These are phyloP conservation scores for Penicillium sp. DNA, from an alignment of 2,329 filamentous ascomycete genomes.

Conservation along the genomic window DNA sequence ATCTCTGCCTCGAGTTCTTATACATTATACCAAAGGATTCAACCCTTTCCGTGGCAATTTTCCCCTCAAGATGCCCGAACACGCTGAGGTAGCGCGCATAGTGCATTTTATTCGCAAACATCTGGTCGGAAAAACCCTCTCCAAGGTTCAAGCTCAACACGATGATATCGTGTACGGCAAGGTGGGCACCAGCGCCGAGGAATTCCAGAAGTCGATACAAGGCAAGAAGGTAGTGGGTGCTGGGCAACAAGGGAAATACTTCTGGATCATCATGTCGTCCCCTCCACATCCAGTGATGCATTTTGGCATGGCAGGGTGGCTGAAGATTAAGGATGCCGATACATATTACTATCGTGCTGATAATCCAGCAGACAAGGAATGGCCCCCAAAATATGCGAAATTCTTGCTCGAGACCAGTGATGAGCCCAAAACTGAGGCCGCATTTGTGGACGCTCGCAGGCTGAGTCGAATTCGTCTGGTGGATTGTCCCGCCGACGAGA, in stretches of 20 bases:
- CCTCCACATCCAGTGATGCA: conserved; percentile 88
- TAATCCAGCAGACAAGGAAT: conserved; percentile 60
- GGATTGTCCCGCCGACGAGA: conserved; percentile 73
- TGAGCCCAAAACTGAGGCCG: conserved; percentile 62
- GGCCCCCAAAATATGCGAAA: conserved; percentile 91
- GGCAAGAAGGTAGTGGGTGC: conserved; percentile 72
- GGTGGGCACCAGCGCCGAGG: conserved; percentile 73
- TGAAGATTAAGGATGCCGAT: conserved; percentile 78
- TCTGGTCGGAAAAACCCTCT: conserved; percentile 80
- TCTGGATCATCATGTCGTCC: conserved; percentile 78
- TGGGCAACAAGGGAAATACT: conserved; percentile 93
- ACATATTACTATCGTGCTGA: conserved; percentile 76
- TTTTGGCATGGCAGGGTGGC: conserved; percentile 78
- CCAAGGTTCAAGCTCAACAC: conserved; percentile 68
- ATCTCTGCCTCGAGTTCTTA: background rate
- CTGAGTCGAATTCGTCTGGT: conserved; percentile 79
- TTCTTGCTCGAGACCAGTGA: conserved; percentile 71
- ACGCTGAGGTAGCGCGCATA: conserved; percentile 71
- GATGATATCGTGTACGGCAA: conserved; percentile 90
- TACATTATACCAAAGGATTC: background rate
- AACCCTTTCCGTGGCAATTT: background rate
- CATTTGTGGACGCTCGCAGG: conserved; percentile 81
- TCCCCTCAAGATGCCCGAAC: conserved; percentile 46
- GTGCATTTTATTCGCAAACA: conserved; percentile 81
- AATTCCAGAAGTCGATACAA: conserved; percentile 70